Conservation (phyloP, 2,329 filamentous ascomycete genomes). For the Pezicula rhizophila region DNA sequence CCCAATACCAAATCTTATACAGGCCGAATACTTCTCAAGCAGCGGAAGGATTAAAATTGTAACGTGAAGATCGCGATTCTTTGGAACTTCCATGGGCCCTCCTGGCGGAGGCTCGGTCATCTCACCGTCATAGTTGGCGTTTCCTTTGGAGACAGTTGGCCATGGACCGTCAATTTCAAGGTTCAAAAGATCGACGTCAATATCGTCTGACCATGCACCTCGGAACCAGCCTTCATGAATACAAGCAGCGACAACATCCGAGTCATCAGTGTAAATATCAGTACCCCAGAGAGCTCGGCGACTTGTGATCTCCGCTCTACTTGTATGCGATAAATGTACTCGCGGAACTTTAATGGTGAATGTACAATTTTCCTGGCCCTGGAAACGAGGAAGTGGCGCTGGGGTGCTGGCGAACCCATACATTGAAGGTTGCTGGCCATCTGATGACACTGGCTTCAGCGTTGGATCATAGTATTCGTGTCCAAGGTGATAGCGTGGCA, state of each 20-base stretch:
- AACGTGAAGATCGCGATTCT: conserved; percentile 76
- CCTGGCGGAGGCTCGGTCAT: conserved; percentile 49
- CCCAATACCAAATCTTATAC: conserved; percentile 72
- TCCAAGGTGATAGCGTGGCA: conserved; percentile 75
- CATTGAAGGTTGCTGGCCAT: conserved; percentile 42
- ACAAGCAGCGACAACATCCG: conserved; percentile 84
- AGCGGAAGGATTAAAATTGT: conserved; percentile 77
- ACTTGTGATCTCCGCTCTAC: conserved; percentile 77
- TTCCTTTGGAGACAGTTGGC: conserved; percentile 20
- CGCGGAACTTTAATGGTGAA: conserved; percentile 83
- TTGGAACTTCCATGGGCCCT: conserved; percentile 58
- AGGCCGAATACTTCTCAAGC: conserved; percentile 69
- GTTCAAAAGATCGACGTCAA: conserved; percentile 64
- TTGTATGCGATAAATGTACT: conserved; percentile 62
- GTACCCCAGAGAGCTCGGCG: conserved; percentile 85
- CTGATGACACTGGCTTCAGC: conserved; percentile 44
- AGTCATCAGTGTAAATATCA: conserved; percentile 93
- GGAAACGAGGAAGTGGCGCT: conserved; percentile 59
- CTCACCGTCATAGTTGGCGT: conserved; percentile 31
- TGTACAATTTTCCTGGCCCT: conserved; percentile 73
- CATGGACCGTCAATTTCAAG: conserved; percentile 37
- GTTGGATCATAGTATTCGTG: conserved; percentile 74
- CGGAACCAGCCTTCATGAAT: conserved; percentile 91
- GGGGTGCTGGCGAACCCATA: conserved; percentile 23
- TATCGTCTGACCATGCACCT: conserved; percentile 77